phyloP scores from a whole-genome alignment of 345 rosid species.

The Brassica rapa region DNA sequence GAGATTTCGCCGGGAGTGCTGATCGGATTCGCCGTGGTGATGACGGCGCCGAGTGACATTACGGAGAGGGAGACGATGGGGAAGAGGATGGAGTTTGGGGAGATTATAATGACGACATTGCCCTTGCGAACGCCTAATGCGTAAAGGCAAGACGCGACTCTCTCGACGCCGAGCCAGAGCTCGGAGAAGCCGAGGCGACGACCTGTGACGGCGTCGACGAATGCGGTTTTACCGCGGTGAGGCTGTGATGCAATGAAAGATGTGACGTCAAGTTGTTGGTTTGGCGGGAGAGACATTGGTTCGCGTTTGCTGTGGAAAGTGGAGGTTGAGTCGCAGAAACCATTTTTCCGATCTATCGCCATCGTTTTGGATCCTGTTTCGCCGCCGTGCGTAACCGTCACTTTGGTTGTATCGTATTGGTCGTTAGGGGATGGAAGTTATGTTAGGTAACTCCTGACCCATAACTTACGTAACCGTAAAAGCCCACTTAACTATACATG shows the following conservation, averaged over 20 bases:
- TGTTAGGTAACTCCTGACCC: not conserved
- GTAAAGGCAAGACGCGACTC: constrained; percentile 56
- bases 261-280: constrained; percentile 60
- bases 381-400: constrained; percentile 8
- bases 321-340: constrained; percentile 59
- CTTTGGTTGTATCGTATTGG: constrained; percentile 25
- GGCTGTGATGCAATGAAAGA: constrained; percentile 74
- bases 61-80: constrained; percentile 85
- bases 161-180: constrained; percentile 71
- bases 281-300: constrained; percentile 58
- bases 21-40: constrained; percentile 92
- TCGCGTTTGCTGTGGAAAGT: constrained; percentile 74
- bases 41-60: constrained; percentile 87
- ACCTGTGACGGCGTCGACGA: constrained; percentile 80
- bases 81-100: constrained; percentile 84
- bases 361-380: not conserved
- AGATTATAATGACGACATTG: constrained; percentile 68
- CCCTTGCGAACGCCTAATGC: constrained; percentile 82
- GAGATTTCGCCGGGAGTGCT: constrained; percentile 69
- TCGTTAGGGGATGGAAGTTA: not conserved
- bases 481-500: not conserved
- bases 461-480: not conserved
- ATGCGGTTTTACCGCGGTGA: constrained; percentile 68
- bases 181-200: constrained; percentile 58
- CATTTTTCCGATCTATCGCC: constrained; percentile 34